Evolutionary conservation across 768 basidiomycete genomes (phyloP).

Genomic region (Boletus tomentosulus): DNA sequence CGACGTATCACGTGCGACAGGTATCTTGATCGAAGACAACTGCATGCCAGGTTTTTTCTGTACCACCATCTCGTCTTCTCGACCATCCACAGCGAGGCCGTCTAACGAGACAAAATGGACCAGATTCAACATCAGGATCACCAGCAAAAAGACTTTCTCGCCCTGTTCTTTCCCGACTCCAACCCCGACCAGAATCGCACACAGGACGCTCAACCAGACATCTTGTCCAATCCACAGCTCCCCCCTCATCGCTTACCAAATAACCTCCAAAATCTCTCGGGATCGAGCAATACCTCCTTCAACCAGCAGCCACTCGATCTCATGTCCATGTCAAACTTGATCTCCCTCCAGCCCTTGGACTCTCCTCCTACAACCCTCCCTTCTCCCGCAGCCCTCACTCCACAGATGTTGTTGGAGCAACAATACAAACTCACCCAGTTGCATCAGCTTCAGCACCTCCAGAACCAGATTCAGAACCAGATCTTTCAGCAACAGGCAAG

Average conservation of each 20-base stretch:
- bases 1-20: slow-evolving; percentile 11
- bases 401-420: slow-evolving; percentile 62
- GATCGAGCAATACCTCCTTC: slow-evolving; percentile 11
- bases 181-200: slow-evolving; percentile 21
- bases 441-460: slow-evolving; percentile 72
- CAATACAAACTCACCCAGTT: slow-evolving; percentile 76
- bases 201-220: slow-evolving; percentile 19
- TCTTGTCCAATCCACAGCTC: not conserved
- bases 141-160: slow-evolving; percentile 34
- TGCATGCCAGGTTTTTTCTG: slow-evolving; percentile 7
- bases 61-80: slow-evolving; percentile 1
- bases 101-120: slow-evolving; percentile 15
- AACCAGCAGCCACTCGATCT: slow-evolving; percentile 45
- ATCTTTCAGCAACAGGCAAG: slow-evolving; percentile 87
- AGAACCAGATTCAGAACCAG: slow-evolving; percentile 83
- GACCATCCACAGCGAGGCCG: not conserved
- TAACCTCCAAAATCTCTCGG: slow-evolving; percentile 2
- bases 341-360: slow-evolving; percentile 47
- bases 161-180: slow-evolving; percentile 33
- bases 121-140: slow-evolving; percentile 25
- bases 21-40: not conserved
- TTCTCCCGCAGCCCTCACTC: slow-evolving; percentile 28
- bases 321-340: slow-evolving; percentile 40
- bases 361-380: slow-evolving; percentile 8
- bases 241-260: slow-evolving; percentile 13